Evolutionary conservation across 768 basidiomycete species (phyloP), one percentile per base, ranked within the genome.

Genomic region (Russula earlei): DNA sequence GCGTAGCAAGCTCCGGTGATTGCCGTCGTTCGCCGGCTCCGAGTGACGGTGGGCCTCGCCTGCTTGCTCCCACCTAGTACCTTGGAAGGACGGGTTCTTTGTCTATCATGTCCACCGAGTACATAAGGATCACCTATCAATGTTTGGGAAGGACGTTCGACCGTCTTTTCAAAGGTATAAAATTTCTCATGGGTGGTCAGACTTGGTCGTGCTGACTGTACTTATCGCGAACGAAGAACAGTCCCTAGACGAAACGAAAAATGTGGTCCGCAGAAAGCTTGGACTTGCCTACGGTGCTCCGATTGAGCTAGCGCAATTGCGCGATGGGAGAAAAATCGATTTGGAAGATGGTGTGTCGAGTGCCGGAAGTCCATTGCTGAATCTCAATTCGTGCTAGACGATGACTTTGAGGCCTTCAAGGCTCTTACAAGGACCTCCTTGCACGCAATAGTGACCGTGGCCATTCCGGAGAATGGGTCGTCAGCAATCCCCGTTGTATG

Each of bases 361-460:
- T 50, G 14, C 43, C 15, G 19, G 34, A 54, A 41, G n/a, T 37
- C 43, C 44, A 33, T 34, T 27, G 19, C 38, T 8, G 22, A 20
- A 43, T 54, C 40, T 52, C 38, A 54, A 43, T 6, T 37, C 19
- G 15, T 34, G 40, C 20, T 60, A 91, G 88, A 87, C 42, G 87
- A 85, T 37, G 88, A 91, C 67, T 90, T 88, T 59, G 82, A 84
- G 52, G 87, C 86, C 2, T 87, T 90, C 67, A 68, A 71, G 54
- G 70, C 76, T 14, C 68, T 78, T 36, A 72, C 80, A 20, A 69
- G 68, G 49, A 64, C 72, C 9, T 62, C 65, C 4, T 66, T 66
- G 15, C 59, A 61, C 25, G 59, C 60, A 22, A 53, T 34, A 14
- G 62, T 62, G 14, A 20, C 42, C 10, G 60, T 62, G 8, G 42